A percentile compares a stretch with the other conserved stretches of the same genome.
These are phyloP conservation scores for Lactarius hengduanensis DNA, from an alignment of 768 basidiomycete species.

Conservation along the genomic window DNA sequence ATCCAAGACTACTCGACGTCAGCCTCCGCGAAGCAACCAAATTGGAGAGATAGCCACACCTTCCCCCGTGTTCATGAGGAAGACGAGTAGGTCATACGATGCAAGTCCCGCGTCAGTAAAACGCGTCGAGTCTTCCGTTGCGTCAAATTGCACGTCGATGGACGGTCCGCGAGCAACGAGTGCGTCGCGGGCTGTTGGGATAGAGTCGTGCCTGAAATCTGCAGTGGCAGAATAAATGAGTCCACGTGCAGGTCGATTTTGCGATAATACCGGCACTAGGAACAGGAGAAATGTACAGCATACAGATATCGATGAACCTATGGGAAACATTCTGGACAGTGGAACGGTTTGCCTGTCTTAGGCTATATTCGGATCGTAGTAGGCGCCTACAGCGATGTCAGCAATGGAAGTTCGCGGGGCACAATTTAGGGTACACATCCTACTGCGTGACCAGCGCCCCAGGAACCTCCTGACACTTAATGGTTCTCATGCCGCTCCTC, in stretches of 20 bases:
- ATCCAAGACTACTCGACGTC: constrained; percentile 40
- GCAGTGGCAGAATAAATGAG: constrained; percentile 43
- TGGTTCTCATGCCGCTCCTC: neutral
- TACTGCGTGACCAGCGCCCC: neutral
- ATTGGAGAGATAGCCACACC: constrained; percentile 33
- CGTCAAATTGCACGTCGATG: constrained; percentile 42
- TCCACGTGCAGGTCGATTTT: constrained; percentile 22
- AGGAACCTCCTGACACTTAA: neutral
- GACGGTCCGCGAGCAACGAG: constrained; percentile 34
- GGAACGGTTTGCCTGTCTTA: neutral
- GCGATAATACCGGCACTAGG: neutral
- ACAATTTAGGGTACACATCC: constrained; percentile 1
- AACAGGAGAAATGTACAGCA: neutral
- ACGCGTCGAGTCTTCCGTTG: constrained; percentile 43
- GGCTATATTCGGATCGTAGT: neutral
- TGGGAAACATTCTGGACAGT: neutral
- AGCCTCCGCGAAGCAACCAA: neutral
- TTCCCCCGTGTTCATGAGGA: constrained; percentile 46
- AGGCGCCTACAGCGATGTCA: neutral
- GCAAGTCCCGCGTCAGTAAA: constrained; percentile 44
- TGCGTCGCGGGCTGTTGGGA: constrained; percentile 47
- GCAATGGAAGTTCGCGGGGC: neutral
- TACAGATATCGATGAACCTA: neutral
- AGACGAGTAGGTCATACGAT: constrained; percentile 46
- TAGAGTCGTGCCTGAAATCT: constrained; percentile 50